Conservation (phyloP, 768 basidiomycete genomes). For the Neoboletus magnificus region DNA sequence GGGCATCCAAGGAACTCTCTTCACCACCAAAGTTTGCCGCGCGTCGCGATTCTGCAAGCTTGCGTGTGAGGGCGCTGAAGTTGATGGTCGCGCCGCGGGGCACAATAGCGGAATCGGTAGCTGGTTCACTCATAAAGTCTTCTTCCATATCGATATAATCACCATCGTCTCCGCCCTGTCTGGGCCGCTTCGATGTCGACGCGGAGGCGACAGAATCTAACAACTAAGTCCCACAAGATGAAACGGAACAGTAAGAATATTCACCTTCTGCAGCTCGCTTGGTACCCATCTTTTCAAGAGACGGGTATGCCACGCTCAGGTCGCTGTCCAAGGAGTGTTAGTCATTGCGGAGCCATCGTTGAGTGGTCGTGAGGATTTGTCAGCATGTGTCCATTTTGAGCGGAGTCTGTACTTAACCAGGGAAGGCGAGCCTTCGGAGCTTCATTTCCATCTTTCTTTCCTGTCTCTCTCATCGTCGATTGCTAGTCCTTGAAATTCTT, state of each 20-base stretch:
- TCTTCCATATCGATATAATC: conserved; percentile 60
- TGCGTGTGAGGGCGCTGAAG: conserved; percentile 78
- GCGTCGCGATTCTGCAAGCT: conserved; percentile 62
- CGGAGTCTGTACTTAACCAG: conserved; percentile 31
- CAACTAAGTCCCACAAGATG: background rate
- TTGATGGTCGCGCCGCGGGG: conserved; percentile 82
- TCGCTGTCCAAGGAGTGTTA: conserved; percentile 3
- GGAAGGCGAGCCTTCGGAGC: conserved; percentile 28
- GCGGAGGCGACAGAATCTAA: conserved; percentile 21
- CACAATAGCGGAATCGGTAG: conserved; percentile 42
- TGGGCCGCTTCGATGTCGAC: conserved; percentile 39
- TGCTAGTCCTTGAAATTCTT: conserved; percentile 31
- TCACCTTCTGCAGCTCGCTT: conserved; percentile 43
- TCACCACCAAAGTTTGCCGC: conserved; percentile 36
- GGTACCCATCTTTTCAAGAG: conserved; percentile 30
- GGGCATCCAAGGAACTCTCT: conserved; percentile 54
- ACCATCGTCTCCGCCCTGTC: conserved; percentile 47
- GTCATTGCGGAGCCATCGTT: background rate
- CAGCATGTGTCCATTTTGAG: conserved; percentile 30
- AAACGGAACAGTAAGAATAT: background rate
- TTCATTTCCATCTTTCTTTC: conserved; percentile 30
- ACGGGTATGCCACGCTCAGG: background rate
- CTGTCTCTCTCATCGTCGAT: conserved; percentile 11
- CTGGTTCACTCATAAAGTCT: conserved; percentile 41
- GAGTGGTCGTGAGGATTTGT: conserved; percentile 17